Conservation (phyloP, 345 rosid genomes). For the Hypericum androsaemum region DNA sequence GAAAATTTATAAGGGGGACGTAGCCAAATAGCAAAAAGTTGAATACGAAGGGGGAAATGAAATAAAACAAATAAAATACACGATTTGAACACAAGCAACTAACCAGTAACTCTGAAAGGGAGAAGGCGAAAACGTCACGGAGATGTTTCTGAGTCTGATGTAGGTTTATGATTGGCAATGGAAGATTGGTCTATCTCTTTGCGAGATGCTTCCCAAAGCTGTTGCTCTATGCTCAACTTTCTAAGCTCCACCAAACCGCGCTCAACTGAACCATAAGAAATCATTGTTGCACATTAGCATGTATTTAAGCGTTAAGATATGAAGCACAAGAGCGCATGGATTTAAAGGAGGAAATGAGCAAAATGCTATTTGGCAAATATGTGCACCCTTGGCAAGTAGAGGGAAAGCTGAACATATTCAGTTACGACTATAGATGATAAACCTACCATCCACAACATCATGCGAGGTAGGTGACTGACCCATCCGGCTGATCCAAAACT, state of each 20-base stretch:
- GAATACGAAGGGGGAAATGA: too few relatives aligned
- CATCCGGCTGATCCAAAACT: conserved; percentile 51
- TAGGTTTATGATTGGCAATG: conserved; percentile 19
- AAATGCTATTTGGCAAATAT: too few relatives aligned
- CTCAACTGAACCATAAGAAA: conserved; percentile 40
- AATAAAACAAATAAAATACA: too few relatives aligned
- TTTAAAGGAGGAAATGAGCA: too few relatives aligned
- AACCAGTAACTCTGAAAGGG: too few relatives aligned
- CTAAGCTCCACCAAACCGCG: conserved; percentile 68
- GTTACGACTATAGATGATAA: background rate
- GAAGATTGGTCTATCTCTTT: conserved; percentile 39
- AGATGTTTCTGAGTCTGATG: conserved; percentile 18
- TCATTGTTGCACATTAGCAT: background rate
- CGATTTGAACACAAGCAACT: too few relatives aligned
- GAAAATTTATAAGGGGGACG: too few relatives aligned
- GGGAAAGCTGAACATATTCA: too few relatives aligned
- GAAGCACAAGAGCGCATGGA: background rate
- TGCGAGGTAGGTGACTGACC: conserved; percentile 56
- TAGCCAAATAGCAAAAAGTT: too few relatives aligned
- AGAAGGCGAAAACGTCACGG: background rate
- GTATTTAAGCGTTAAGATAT: too few relatives aligned
- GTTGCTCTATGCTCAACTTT: conserved; percentile 82
- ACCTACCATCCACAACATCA: conserved; percentile 70
- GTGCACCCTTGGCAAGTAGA: too few relatives aligned
- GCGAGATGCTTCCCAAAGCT: conserved; percentile 85